Evolutionary conservation across 2,329 filamentous ascomycete genomes (phyloP).

Genomic region (Calonectria fujianensis): DNA sequence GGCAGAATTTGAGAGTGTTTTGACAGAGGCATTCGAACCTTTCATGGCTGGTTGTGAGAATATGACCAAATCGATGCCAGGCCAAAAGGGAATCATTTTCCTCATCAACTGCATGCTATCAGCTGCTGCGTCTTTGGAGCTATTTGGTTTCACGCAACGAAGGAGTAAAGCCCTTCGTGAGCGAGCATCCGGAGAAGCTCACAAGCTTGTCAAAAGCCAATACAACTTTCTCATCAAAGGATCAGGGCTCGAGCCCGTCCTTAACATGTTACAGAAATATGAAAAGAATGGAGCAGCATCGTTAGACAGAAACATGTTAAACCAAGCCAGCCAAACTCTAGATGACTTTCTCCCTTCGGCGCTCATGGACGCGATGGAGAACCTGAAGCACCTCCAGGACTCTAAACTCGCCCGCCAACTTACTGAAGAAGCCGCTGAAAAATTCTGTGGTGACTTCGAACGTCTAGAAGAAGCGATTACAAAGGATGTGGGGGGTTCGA

Average conservation of each 20-base stretch:
- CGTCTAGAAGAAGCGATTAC: conserved; percentile 71
- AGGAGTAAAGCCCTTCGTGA: conserved; percentile 74
- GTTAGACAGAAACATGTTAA: conserved; percentile 73
- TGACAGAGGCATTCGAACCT: conserved; percentile 88
- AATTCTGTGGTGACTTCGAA: conserved; percentile 90
- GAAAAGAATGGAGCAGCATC: conserved; percentile 59
- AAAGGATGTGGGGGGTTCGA: conserved; percentile 63
- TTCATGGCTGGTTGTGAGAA: conserved; percentile 86
- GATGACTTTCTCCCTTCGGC: conserved; percentile 96
- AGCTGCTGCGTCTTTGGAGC: conserved; percentile 72
- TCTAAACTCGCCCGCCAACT: conserved; percentile 82
- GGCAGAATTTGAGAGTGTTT: conserved; percentile 83
- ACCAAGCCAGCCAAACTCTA: conserved; percentile 82
- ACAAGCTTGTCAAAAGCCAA: conserved; percentile 79
- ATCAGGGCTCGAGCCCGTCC: conserved; percentile 83
- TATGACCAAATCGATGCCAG: conserved; percentile 76
- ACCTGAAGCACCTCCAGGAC: conserved; percentile 84
- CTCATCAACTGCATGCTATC: conserved; percentile 82
- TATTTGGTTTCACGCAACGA: conserved; percentile 78
- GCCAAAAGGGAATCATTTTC: conserved; percentile 80
- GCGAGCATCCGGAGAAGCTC: conserved; percentile 72
- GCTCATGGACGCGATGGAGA: conserved; percentile 92
- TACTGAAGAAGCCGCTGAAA: conserved; percentile 87
- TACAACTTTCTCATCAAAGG: conserved; percentile 82
- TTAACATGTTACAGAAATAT: conserved; percentile 72